phyloP scores from a whole-genome alignment of 371 early-diverging fungal genomes.

The Parasitella parasitica region DNA sequence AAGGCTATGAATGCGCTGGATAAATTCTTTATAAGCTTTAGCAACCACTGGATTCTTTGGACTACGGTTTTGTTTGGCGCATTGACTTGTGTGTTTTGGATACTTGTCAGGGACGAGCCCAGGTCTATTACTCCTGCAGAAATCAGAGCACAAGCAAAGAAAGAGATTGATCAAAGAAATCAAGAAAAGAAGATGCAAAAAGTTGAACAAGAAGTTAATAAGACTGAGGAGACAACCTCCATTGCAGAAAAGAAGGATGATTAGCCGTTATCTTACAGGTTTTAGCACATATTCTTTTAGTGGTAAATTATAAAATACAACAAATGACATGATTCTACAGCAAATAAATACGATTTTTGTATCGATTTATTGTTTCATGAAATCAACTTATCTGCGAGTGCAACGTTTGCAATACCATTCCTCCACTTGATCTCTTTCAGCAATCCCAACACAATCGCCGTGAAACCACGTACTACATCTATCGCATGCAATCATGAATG shows the following conservation, averaged over 20 bases:
- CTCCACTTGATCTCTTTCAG: constrained; percentile 50
- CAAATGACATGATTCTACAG: no score
- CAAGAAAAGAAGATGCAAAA: constrained; percentile 1
- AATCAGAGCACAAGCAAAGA: constrained; percentile 1
- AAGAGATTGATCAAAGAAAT: neutral
- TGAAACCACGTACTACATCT: constrained; percentile 75
- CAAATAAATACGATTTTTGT: no score
- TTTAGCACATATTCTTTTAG: no score
- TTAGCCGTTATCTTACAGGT: no score
- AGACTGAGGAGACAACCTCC: neutral
- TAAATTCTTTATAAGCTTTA: constrained; percentile 5
- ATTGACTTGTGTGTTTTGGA: constrained; percentile 1
- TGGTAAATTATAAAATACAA: no score
- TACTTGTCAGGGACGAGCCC: neutral
- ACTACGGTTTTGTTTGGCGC: constrained; percentile 3
- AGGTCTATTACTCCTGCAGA: neutral
- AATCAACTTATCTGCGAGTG: constrained; percentile 2
- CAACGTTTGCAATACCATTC: constrained; percentile 47
- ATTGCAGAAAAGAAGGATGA: neutral
- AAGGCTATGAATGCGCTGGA: constrained; percentile 3
- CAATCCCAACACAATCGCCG: constrained; percentile 68
- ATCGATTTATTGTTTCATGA: no score
- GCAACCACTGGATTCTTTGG: constrained; percentile 22
- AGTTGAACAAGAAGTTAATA: neutral
- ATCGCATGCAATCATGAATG: constrained; percentile 83